Percentiles rank a stretch among this genome's conserved stretches.
phyloP scores from a whole-genome alignment of 768 basidiomycete species.

The Russula griseocarnosa region DNA sequence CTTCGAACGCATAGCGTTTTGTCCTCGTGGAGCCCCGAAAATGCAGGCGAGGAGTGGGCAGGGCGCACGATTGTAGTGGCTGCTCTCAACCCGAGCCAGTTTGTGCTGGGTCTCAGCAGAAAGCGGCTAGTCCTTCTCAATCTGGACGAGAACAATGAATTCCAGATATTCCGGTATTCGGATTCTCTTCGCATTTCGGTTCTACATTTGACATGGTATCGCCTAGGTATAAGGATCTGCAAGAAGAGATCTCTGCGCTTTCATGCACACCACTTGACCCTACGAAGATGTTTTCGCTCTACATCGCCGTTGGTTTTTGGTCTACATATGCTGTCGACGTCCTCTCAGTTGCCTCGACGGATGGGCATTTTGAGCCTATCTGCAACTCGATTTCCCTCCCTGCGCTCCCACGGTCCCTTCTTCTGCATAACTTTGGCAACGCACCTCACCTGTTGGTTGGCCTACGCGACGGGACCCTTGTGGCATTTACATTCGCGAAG shows the following conservation, averaged over 20 bases:
- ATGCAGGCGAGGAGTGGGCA: constrained; percentile 29
- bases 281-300: constrained; percentile 42
- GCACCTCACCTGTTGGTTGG: constrained; percentile 66
- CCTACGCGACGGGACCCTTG: constrained; percentile 69
- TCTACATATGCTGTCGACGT: constrained; percentile 59
- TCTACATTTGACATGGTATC: not conserved
- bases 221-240: constrained; percentile 20
- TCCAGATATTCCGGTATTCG: constrained; percentile 37
- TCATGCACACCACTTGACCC: constrained; percentile 57
- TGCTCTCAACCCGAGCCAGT: constrained; percentile 62
- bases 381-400: constrained; percentile 42
- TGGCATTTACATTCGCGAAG: constrained; percentile 46
- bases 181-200: not conserved
- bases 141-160: constrained; percentile 41
- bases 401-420: constrained; percentile 44
- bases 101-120: constrained; percentile 55
- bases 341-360: constrained; percentile 38
- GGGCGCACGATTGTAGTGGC: constrained; percentile 59
- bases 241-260: constrained; percentile 63
- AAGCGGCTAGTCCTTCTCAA: constrained; percentile 52
- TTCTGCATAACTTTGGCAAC: constrained; percentile 57
- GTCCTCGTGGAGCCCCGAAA: constrained; percentile 40
- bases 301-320: constrained; percentile 75
- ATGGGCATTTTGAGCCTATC: constrained; percentile 31
- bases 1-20: constrained; percentile 43